Conservation (phyloP, 2,329 filamentous ascomycete genomes). For the Coniochaeta sp. region DNA sequence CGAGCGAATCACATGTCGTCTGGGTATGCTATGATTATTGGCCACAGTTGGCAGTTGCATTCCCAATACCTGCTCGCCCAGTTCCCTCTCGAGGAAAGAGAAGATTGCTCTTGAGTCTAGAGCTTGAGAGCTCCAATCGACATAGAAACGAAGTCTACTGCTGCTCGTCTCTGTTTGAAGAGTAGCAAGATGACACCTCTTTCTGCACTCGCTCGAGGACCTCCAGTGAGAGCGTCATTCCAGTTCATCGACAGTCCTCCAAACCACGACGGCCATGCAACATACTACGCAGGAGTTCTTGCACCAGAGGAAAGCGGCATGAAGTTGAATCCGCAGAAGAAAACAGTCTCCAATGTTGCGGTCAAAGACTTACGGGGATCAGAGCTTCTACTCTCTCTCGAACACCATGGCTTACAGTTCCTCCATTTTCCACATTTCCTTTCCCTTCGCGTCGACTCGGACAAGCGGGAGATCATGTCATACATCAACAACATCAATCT, state of each 20-base stretch:
- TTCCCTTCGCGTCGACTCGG: not conserved
- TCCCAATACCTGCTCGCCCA: no score
- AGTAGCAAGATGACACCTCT: not conserved
- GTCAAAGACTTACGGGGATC: constrained; percentile 1
- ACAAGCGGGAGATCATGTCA: not conserved
- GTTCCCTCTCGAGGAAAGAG: no score
- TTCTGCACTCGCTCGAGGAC: not conserved
- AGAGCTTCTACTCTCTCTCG: not conserved
- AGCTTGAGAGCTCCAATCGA: no score
- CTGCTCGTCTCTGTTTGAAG: not conserved
- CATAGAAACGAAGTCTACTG: no score
- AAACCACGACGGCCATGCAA: not conserved
- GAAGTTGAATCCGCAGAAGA: not conserved
- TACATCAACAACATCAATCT: not conserved
- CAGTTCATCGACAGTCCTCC: constrained; percentile 1
- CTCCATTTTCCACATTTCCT: not conserved
- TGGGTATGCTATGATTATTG: not conserved
- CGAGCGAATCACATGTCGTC: not conserved
- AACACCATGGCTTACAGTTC: not conserved
- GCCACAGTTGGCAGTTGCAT: not conserved
- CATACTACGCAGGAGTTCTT: not conserved
- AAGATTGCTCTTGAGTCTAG: no score
- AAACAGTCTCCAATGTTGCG: not conserved
- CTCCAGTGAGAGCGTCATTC: not conserved
- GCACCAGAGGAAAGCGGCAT: not conserved